Evolutionary conservation across 306 rosid genomes (phyloP).

Genomic region (Benincasa hispida): DNA sequence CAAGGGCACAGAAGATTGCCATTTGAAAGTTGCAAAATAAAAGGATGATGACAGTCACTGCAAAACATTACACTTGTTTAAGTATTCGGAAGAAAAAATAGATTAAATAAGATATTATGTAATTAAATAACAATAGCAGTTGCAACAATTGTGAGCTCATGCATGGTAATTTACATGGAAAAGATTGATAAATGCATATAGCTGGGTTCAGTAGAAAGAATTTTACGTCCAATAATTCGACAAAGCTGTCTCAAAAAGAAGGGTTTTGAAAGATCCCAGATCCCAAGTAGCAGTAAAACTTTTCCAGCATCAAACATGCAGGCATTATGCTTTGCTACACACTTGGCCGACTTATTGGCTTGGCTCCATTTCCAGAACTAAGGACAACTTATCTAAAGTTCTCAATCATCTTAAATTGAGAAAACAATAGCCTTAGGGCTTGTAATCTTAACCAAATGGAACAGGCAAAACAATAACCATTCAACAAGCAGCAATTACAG

Average conservation of each 20-base stretch:
- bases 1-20: slow-evolving; percentile 72
- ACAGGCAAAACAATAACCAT: neutral
- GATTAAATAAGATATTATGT: neutral
- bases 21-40: slow-evolving; percentile 61
- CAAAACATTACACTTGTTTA: slow-evolving; percentile 13
- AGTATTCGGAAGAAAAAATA: neutral
- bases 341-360: neutral
- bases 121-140: neutral
- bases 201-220: neutral
- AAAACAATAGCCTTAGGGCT: neutral
- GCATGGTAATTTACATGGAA: neutral
- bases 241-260: neutral
- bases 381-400: neutral
- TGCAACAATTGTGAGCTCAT: neutral
- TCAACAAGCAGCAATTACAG: neutral
- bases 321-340: neutral
- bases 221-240: neutral
- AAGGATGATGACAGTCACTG: slow-evolving; percentile 62
- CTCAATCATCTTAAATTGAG: neutral
- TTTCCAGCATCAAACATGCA: neutral
- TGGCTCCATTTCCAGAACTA: neutral
- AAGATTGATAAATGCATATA: neutral
- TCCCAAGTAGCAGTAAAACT: neutral
- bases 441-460: neutral
- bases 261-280: neutral